Base-by-base conservation (phyloP, 345 rosid genomes). In the Sonneratia alba region DNA sequence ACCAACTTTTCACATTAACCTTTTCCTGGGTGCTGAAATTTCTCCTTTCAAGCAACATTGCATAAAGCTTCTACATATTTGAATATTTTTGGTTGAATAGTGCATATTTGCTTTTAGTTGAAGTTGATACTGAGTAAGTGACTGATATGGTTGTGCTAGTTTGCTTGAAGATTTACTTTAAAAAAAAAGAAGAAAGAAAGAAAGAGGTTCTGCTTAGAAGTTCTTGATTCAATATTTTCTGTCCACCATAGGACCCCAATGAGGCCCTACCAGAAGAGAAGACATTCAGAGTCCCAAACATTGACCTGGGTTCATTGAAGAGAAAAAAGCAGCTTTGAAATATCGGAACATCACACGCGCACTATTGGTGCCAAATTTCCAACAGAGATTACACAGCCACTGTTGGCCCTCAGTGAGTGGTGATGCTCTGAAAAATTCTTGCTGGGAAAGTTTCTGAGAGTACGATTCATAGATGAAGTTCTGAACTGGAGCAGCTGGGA, bases 341-440 rank as follows among this genome's bases (percentile, higher is more conserved):
- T 85, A 70, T 77, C 86, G 94, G 42, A 88, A 72, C 70, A 92
- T 92, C 63, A 86, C 79, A 74, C 75, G 77, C 71, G 69, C 40
- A 78, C 86, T 70, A 72, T 95, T 67, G 86, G 85, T 27, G 81
- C 79, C 56, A 47, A 67, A 4, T 40, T 91, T 71, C 82, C 88
- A 32, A 73, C 85, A 37, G 98, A 92, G 83, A 81, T 36, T 90
- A 80, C 72, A 92, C 99, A 40, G 77, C 91, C 34, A 79, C 77
- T 45, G 98, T 72, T 87, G 88, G 94, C 99, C 99, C 24, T 90
- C 98, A n/a, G 79, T 92, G 67, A 79, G 88, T 68, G 96, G 92
- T 47, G 87, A 73, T 69, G 87, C 90, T 72, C 84, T 95, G 78
- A n/a, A 95, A 95, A 76, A 75, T 71, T 76, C 80, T 92, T 75